Conservation (phyloP, 177 flowering plant species). For the Telopea speciosissima region DNA sequence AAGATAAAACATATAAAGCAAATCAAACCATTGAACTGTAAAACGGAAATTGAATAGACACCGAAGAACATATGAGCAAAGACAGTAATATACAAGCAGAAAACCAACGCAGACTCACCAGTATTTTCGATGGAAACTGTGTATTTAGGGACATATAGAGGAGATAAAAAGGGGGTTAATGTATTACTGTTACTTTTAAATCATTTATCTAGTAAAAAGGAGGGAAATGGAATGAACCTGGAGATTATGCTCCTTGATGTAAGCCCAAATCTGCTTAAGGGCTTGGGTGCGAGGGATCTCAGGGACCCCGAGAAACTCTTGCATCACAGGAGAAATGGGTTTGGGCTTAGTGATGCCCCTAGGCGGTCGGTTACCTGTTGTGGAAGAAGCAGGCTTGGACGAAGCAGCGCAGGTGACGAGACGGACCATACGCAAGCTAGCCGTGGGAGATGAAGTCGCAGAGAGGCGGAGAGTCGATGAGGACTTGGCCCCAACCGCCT, state of each 20-base stretch:
- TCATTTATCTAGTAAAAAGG: too few relatives aligned
- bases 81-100: too few relatives aligned
- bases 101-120: too few relatives aligned
- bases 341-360: slow-evolving; percentile 57
- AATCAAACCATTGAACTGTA: not conserved
- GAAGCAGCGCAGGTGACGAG: slow-evolving; percentile 35
- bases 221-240: slow-evolving; percentile 28
- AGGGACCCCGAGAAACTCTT: slow-evolving; percentile 35
- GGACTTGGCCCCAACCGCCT: not conserved
- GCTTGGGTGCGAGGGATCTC: slow-evolving; percentile 59
- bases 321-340: slow-evolving; percentile 50
- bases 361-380: slow-evolving; percentile 32
- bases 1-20: not conserved
- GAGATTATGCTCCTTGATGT: slow-evolving; percentile 53
- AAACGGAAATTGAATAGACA: too few relatives aligned
- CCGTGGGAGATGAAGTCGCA: not conserved
- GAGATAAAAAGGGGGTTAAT: too few relatives aligned
- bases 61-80: too few relatives aligned
- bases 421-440: slow-evolving; percentile 25
- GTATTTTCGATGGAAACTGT: too few relatives aligned
- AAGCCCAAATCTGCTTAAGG: slow-evolving; percentile 60
- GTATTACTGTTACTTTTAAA: too few relatives aligned
- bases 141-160: too few relatives aligned
- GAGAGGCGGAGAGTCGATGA: slow-evolving; percentile 9
- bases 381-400: slow-evolving; percentile 26